These are phyloP conservation scores for Nidula microcarpa DNA, from an alignment of 768 basidiomycete species.

Conservation along the genomic window DNA sequence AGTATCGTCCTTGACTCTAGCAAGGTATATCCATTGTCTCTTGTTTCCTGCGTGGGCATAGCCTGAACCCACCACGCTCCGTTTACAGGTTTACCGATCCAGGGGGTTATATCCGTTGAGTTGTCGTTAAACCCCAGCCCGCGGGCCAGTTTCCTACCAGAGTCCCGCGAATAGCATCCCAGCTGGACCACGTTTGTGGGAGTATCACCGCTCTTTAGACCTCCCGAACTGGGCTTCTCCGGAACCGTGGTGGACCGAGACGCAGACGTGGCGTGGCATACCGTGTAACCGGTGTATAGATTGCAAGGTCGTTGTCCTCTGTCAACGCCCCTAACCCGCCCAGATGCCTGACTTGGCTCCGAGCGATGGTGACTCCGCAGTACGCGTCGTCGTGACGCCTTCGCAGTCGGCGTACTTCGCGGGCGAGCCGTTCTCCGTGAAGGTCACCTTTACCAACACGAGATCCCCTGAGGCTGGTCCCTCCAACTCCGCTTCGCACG, in stretches of 20 bases:
- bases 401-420: constrained; percentile 90
- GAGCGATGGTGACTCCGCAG: constrained; percentile 38
- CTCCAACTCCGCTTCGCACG: constrained; percentile 22
- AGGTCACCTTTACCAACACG: constrained; percentile 85
- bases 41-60: too few species aligned
- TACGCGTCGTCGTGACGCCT: constrained; percentile 73
- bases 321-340: neutral
- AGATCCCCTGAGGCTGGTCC: constrained; percentile 46
- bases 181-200: neutral
- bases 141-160: too few species aligned
- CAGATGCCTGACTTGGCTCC: constrained; percentile 18
- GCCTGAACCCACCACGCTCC: too few species aligned
- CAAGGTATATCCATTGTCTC: too few species aligned
- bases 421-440: constrained; percentile 83
- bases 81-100: too few species aligned
- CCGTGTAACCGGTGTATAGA: neutral
- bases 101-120: too few species aligned
- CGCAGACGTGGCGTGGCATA: neutral
- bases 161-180: too few species aligned
- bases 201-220: neutral
- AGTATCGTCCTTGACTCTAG: too few species aligned
- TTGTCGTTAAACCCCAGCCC: too few species aligned
- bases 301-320: neutral
- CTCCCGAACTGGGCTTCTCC: neutral
- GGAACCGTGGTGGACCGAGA: neutral